Percentiles rank a stretch among this genome's conserved stretches.
phyloP scores from a whole-genome alignment of 306 rosid genomes.

The Medicago ruthenica region DNA sequence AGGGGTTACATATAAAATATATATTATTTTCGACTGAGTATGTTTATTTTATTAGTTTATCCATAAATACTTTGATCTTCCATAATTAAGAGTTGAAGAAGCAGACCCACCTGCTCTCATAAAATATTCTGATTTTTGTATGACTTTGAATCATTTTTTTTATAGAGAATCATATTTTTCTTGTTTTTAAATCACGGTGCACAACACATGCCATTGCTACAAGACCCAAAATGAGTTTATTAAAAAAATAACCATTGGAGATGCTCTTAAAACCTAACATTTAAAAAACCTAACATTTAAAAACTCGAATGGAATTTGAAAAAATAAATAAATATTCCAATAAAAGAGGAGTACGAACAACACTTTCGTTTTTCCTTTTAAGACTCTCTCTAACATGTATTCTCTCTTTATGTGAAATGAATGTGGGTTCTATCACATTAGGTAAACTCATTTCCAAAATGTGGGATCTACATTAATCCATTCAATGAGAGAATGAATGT shows the following conservation, averaged over 20 bases:
- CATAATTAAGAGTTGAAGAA: slow-evolving; percentile 47
- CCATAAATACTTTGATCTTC: slow-evolving; percentile 30
- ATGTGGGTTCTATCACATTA: too few relatives aligned
- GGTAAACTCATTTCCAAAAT: too few relatives aligned
- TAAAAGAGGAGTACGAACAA: too few relatives aligned
- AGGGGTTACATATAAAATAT: slow-evolving; percentile 8
- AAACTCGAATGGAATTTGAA: too few relatives aligned
- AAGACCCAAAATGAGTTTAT: neutral
- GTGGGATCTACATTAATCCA: too few relatives aligned
- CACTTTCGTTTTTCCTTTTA: too few relatives aligned
- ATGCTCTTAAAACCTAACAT: neutral
- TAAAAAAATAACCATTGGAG: too few relatives aligned
- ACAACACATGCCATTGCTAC: slow-evolving; percentile 11
- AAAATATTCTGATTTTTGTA: slow-evolving; percentile 9
- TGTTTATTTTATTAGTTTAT: slow-evolving; percentile 8
- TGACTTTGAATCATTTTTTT: neutral
- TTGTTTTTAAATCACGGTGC: neutral
- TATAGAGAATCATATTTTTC: neutral
- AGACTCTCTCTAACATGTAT: too few relatives aligned
- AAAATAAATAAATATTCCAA: too few relatives aligned
- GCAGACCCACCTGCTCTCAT: slow-evolving; percentile 14
- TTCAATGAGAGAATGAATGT: too few relatives aligned
- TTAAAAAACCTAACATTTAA: too few relatives aligned
- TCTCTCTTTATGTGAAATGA: too few relatives aligned
- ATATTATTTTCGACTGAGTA: slow-evolving; percentile 5